Evolutionary conservation across 352 stramenopile genomes (phyloP).

Genomic region (Phytopythium oedochilum): DNA sequence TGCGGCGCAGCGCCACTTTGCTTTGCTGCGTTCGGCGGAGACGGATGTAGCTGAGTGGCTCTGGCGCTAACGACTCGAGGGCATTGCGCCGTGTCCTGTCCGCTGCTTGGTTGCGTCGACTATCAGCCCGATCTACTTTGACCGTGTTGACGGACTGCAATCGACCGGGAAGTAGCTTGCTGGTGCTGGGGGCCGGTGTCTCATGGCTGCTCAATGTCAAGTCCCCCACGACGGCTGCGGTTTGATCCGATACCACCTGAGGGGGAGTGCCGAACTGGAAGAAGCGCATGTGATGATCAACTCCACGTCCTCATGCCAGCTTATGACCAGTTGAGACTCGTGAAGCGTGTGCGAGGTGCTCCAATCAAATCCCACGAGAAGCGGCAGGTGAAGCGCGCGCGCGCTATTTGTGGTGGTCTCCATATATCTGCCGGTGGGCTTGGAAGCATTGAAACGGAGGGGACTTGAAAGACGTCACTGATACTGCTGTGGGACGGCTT

Average conservation of each 20-base stretch:
- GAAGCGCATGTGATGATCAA: constrained; percentile 2
- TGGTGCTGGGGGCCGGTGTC: background rate
- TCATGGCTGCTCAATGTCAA: background rate
- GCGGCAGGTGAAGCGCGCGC: background rate
- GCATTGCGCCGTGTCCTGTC: background rate
- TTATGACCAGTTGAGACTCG: background rate
- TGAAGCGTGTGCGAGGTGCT: background rate
- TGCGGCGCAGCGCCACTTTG: constrained; percentile 36
- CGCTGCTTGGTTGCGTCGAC: background rate
- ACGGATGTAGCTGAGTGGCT: constrained; percentile 64
- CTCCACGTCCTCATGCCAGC: background rate
- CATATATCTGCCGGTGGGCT: no score
- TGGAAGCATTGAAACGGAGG: no score
- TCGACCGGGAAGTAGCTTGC: background rate
- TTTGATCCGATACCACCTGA: background rate
- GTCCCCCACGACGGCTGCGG: background rate
- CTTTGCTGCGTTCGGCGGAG: constrained; percentile 58
- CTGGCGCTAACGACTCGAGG: constrained; percentile 10
- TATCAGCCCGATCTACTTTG: background rate
- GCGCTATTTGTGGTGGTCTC: background rate
- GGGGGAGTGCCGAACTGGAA: background rate
- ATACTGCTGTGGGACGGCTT: no score
- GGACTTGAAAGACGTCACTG: no score
- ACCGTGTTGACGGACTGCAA: background rate
- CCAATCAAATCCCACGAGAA: background rate